These are phyloP conservation scores for Phytophthora chlamydospora DNA, from an alignment of 352 stramenopile species.

Conservation along the genomic window DNA sequence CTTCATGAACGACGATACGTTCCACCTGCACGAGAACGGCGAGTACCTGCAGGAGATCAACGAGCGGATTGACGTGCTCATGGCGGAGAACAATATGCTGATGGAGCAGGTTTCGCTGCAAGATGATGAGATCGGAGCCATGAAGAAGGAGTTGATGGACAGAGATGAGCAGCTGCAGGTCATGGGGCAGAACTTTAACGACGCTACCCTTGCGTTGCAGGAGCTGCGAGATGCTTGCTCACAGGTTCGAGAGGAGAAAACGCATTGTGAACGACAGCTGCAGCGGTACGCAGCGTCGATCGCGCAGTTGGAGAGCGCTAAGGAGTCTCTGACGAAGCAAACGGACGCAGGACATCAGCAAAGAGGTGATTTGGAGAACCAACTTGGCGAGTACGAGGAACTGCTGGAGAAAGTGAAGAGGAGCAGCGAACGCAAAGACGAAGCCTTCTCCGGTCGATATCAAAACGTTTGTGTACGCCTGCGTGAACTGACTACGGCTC, in stretches of 20 bases:
- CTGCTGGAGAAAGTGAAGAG: conserved; percentile 68
- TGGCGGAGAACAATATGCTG: conserved; percentile 85
- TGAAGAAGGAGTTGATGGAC: conserved; percentile 71
- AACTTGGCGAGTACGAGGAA: conserved; percentile 67
- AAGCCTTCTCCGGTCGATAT: conserved; percentile 63
- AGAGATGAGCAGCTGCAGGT: conserved; percentile 71
- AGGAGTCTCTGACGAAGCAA: conserved; percentile 49
- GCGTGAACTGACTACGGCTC: conserved; percentile 59
- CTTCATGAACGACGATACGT: conserved; percentile 38
- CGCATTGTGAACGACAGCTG: conserved; percentile 67
- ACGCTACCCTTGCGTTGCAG: conserved; percentile 69
- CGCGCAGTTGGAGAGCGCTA: conserved; percentile 67
- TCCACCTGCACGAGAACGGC: conserved; percentile 45
- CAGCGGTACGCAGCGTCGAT: conserved; percentile 71
- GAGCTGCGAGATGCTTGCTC: conserved; percentile 67
- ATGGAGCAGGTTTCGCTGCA: conserved; percentile 86
- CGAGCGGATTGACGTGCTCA: conserved; percentile 80
- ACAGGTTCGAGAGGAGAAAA: conserved; percentile 63
- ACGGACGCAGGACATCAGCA: conserved; percentile 43
- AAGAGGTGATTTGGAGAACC: conserved; percentile 42
- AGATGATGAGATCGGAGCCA: conserved; percentile 65
- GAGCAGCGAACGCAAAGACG: conserved; percentile 64
- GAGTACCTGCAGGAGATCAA: conserved; percentile 79
- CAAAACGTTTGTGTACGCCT: conserved; percentile 73
- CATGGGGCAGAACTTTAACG: conserved; percentile 81